A percentile compares a stretch with the other conserved stretches of the same genome.
Evolutionary conservation across 1,284 basidiomycete species (phyloP).

Genomic region (Trametes versicolor): DNA sequence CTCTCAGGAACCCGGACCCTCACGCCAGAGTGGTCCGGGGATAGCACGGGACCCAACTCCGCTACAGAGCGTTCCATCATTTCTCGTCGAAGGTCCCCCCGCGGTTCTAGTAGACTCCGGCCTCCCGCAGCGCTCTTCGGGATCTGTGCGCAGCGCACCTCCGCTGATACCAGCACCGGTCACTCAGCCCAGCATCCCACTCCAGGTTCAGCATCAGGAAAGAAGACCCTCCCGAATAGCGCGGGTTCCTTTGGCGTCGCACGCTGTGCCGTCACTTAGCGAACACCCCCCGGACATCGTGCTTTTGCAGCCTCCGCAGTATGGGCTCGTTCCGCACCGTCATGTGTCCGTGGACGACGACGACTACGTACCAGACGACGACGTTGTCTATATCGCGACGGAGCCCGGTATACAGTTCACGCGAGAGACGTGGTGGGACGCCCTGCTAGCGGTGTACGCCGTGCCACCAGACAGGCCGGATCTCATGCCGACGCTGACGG

Average conservation of each 20-base stretch:
- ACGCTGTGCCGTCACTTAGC: background rate
- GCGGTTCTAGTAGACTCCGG: background rate
- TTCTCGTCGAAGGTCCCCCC: background rate
- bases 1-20: background rate
- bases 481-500: constrained; percentile 40
- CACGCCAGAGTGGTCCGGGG: background rate
- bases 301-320: background rate
- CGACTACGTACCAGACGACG: constrained; percentile 35
- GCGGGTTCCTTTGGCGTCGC: background rate
- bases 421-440: constrained; percentile 36
- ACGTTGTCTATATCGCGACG: constrained; percentile 13
- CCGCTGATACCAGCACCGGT: background rate
- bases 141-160: background rate
- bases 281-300: background rate
- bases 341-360: background rate
- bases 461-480: constrained; percentile 32
- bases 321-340: background rate
- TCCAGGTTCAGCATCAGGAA: background rate
- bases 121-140: background rate
- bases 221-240: background rate
- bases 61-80: background rate
- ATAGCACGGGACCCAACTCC: background rate
- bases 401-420: constrained; percentile 38
- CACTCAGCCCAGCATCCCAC: background rate
- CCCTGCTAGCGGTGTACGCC: constrained; percentile 35